Base-by-base conservation (phyloP, 2,329 filamentous ascomycete genomes). In the Fusarium devonianum region DNA sequence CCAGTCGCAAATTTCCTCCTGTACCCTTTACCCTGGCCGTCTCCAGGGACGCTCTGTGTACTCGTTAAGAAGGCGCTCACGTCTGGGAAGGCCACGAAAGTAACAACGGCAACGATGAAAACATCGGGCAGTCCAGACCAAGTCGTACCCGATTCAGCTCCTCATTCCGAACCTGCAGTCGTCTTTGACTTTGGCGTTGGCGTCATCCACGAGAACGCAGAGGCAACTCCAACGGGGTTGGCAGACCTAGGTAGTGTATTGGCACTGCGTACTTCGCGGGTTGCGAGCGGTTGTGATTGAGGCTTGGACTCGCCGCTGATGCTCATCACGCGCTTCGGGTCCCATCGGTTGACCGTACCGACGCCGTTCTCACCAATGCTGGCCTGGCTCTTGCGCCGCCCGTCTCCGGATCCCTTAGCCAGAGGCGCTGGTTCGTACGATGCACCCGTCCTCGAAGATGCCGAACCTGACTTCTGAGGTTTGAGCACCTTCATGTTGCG, bases 161-260 rank as follows among this genome's bases (percentile, higher is more conserved):
- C 36, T 39, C 49, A 64, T 11, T 65, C 62, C 16, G 57, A 58
- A 11, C 69, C 69, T 17, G 69, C 56, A 5, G 72, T 60, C 8
- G 75, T 66, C 59, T 70, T 72, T 23, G 66, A 36, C 34, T 77
- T 72, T 39, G 67, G 68, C 13, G 71, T 59, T 29, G 79, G 73
- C 36, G 89, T 93, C 77, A 97, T 87, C 92, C 92, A 97, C 10
- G 89, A 87, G 75, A 97, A 97, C 3, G 93, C 93, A 49, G 90
- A 94, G 11, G 89, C 93, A n/a, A 90, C 90, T 7, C 93, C 93
- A 13, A 96, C 83, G 0, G 94, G 93, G 67, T 97, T 97, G 22
- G 84, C 78, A 6, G 84, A 80, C 47, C 85, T 81, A 12, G 83
- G 75, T n/a, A 76, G 67, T 13, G 72, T 65, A 30, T 75, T 69